Percentiles rank a stretch among this genome's conserved stretches.
These are phyloP conservation scores for Coemansia sp. DNA, from an alignment of 192 early-diverging fungal species.

Conservation along the genomic window DNA sequence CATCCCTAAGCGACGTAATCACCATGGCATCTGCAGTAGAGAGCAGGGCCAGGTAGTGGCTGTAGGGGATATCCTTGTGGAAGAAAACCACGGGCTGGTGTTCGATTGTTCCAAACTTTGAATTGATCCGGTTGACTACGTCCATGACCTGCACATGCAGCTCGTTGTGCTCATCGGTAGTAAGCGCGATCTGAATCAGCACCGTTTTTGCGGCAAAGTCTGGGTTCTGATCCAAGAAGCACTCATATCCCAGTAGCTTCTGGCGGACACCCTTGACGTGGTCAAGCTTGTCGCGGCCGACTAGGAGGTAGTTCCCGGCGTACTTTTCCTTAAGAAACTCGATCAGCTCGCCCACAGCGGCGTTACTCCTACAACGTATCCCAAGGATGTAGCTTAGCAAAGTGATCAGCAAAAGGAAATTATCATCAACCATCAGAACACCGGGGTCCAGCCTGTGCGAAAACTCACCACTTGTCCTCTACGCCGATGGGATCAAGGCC, in stretches of 20 bases:
- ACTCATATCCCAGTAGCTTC: conserved; percentile 90
- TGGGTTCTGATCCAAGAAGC: conserved; percentile 81
- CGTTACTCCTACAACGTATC: conserved; percentile 40
- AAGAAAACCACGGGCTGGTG: conserved; percentile 88
- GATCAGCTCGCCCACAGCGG: conserved; percentile 74
- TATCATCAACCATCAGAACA: neutral
- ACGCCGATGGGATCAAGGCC: conserved; percentile 83
- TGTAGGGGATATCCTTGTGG: conserved; percentile 89
- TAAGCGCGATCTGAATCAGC: conserved; percentile 90
- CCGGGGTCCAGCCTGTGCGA: neutral
- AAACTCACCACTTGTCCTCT: conserved; percentile 59
- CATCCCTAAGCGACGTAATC: conserved; percentile 90
- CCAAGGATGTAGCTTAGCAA: neutral
- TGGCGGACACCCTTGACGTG: conserved; percentile 94
- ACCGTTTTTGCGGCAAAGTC: conserved; percentile 92
- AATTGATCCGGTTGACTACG: conserved; percentile 90
- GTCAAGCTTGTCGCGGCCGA: conserved; percentile 95
- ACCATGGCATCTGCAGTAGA: conserved; percentile 85
- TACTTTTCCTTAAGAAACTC: conserved; percentile 80
- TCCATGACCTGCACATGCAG: conserved; percentile 82
- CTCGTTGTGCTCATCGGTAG: conserved; percentile 90
- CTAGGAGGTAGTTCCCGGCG: conserved; percentile 88
- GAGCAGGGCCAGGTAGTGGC: conserved; percentile 87
- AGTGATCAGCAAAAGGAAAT: neutral
- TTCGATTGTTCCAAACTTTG: conserved; percentile 84